These are phyloP conservation scores for Lachancea fermentati DNA, from an alignment of 805 yeast genomes.

Conservation along the genomic window DNA sequence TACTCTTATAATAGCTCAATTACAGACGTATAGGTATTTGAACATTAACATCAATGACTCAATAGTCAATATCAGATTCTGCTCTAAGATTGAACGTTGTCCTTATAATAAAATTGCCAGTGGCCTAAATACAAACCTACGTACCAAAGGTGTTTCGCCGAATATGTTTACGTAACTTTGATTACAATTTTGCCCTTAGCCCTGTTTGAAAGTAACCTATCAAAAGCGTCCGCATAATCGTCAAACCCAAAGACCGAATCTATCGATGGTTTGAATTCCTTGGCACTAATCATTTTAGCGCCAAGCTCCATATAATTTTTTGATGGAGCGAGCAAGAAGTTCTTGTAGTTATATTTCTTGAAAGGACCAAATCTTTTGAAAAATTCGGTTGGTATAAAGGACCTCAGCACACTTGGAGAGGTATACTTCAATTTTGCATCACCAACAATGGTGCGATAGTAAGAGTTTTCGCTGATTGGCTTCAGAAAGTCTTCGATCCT, in stretches of 20 bases:
- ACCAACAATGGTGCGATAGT: constrained; percentile 53
- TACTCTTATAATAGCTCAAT: too few relatives aligned
- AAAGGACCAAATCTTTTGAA: constrained; percentile 21
- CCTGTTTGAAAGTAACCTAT: constrained; percentile 39
- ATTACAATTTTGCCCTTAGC: constrained; percentile 61
- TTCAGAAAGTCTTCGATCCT: constrained; percentile 41
- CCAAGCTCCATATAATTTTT: constrained; percentile 20
- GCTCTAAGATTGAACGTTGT: too few relatives aligned
- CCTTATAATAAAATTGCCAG: too few relatives aligned
- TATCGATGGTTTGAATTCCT: constrained; percentile 39
- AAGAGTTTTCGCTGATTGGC: constrained; percentile 41
- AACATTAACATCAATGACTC: too few relatives aligned
- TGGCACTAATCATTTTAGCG: constrained; percentile 18
- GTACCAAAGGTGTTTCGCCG: too few relatives aligned
- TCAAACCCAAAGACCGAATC: constrained; percentile 50
- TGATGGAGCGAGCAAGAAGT: constrained; percentile 10
- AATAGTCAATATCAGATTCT: too few relatives aligned
- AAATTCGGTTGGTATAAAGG: constrained; percentile 8
- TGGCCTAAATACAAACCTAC: too few relatives aligned
- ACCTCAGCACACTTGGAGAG: constrained; percentile 7
- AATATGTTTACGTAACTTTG: constrained; percentile 13
- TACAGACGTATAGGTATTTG: too few relatives aligned
- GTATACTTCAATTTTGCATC: constrained; percentile 37
- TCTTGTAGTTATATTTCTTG: constrained; percentile 29
- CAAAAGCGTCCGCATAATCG: constrained; percentile 47